Base-by-base conservation (phyloP, 148 eudicot species). In the Amaranthus hypochondriacus region DNA sequence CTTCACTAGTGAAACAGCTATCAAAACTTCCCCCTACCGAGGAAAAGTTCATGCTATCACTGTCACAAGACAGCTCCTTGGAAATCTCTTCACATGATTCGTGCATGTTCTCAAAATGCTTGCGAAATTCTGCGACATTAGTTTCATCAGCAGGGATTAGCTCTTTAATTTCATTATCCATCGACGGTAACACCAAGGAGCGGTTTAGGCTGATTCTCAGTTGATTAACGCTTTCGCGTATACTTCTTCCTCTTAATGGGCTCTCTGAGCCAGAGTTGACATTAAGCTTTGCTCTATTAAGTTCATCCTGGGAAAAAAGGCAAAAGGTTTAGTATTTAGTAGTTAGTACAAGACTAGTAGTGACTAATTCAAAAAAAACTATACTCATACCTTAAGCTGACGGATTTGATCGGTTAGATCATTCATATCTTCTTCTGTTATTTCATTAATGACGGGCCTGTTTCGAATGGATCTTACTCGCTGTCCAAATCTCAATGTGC, bases 401-500 rank as follows among this genome's bases (percentile, higher is more conserved):
- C 97, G 88, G 56, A 96, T 96, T 75, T 86, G 96, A 79, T 92
- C 91, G 18, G 92, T 90, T 10, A 96, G 88, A 78, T 83, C 96
- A 89, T 92, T 86, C 73, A 92, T 95, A 83, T 96, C 92, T 79
- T 96, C 99, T 81, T 96, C 98, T 13, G 96, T 84, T 70, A 96
- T 89, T 84, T 92, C 96, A 70, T 96, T 96, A 62, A 96, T 81
- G 57, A 92, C 94, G 18, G 99, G 99, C 77, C 84, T 83, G 76
- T 96, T 96, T 52, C 72, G 82, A 72, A 96, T 74, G 59, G 76
- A 84, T 85, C 83, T 87, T 75, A 83, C 88, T 81, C 84, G 82
- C 75, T 83, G 85, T 58, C 96, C 96, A 78, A 96, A 92, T 84
- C 97, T 85, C 76, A 96, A 90, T 56, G 97, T 89, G 89, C 97